These are phyloP conservation scores for Arabidopsis suecica DNA, from an alignment of 345 rosid genomes.

Conservation along the genomic window DNA sequence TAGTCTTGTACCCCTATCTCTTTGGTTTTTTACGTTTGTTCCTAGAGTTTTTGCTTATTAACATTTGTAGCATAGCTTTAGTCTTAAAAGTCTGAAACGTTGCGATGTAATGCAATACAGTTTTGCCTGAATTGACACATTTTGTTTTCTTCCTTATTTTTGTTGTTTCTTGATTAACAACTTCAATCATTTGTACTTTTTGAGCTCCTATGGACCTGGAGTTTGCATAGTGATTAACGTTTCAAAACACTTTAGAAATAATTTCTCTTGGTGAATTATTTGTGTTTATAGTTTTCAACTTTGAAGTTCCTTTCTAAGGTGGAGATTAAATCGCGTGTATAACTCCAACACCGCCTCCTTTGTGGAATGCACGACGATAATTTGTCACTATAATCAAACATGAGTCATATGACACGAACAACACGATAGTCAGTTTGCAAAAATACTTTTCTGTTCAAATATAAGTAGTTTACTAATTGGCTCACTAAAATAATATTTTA, in stretches of 20 bases:
- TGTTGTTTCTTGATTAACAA: background rate
- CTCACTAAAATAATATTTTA: background rate
- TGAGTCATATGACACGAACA: background rate
- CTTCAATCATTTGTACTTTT: conserved; percentile 6
- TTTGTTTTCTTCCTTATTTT: background rate
- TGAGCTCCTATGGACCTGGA: conserved; percentile 12
- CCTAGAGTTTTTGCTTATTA: background rate
- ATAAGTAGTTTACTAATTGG: background rate
- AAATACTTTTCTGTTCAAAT: no score
- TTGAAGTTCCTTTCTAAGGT: background rate
- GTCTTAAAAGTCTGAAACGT: background rate
- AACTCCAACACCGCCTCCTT: conserved; percentile 1
- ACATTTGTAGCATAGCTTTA: background rate
- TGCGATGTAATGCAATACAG: background rate
- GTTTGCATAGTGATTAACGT: background rate
- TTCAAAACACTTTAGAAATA: background rate
- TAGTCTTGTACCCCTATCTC: background rate
- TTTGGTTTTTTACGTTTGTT: background rate
- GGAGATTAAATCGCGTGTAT: conserved; percentile 1
- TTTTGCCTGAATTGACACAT: background rate
- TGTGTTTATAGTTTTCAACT: background rate
- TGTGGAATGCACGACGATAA: conserved; percentile 16
- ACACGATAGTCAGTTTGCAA: background rate
- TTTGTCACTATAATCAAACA: background rate
- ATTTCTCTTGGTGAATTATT: background rate